These are phyloP conservation scores for Neopestalotiopsis sp. DNA, from an alignment of 2,329 filamentous ascomycete genomes.

Conservation along the genomic window DNA sequence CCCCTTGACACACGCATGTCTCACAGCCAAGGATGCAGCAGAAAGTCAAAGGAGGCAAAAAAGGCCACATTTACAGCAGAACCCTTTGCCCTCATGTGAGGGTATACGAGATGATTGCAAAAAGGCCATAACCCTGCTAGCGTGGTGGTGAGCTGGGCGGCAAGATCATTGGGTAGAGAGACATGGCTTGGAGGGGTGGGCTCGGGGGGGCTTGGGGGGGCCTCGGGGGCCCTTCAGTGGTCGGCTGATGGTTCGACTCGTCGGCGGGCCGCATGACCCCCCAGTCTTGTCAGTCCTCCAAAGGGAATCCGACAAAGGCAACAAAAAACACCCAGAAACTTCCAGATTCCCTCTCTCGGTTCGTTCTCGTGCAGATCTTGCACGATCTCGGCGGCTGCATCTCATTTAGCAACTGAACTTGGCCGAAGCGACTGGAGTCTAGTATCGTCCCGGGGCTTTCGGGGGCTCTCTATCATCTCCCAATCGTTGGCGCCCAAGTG, in stretches of 20 bases:
- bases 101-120: conserved; percentile 17
- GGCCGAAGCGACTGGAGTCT: not conserved
- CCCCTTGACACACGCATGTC: conserved; percentile 6
- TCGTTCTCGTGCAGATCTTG: conserved; percentile 10
- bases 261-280: conserved; percentile 12
- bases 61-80: conserved; percentile 7
- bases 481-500: not conserved
- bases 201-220: not conserved
- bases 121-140: conserved; percentile 10
- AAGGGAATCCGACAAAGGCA: not conserved
- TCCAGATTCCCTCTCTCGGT: conserved; percentile 4
- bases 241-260: conserved; percentile 18
- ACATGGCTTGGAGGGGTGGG: not conserved
- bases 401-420: not conserved
- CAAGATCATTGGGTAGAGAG: conserved; percentile 7
- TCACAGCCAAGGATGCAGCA: conserved; percentile 2
- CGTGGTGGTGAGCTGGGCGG: conserved; percentile 19
- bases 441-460: not conserved
- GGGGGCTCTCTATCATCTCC: not conserved
- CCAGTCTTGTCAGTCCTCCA: not conserved
- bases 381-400: not conserved
- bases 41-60: not conserved
- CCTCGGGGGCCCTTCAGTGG: not conserved
- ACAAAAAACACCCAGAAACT: not conserved
- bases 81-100: conserved; percentile 3